A percentile compares a stretch with the other conserved stretches of the same genome.
Conservation (phyloP, 805 yeast species). For the Lipomyces spencermartinsiae region DNA sequence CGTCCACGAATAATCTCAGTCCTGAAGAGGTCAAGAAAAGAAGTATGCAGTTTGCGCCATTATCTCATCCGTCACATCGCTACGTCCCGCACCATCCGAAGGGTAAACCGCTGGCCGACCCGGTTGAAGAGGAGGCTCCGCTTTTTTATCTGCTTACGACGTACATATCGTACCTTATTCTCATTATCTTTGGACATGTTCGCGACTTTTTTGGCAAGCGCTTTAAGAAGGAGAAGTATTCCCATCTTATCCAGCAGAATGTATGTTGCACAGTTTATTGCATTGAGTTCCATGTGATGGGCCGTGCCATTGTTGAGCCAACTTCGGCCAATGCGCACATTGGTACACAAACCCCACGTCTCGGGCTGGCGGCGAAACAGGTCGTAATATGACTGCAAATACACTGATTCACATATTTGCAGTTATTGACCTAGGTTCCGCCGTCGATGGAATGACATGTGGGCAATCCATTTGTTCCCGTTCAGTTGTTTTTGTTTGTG, state of each 20-base stretch:
- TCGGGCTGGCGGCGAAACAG: too few relatives aligned
- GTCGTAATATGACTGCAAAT: neutral
- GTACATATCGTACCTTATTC: slow-evolving; percentile 79
- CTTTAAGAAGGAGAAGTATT: slow-evolving; percentile 69
- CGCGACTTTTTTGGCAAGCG: slow-evolving; percentile 85
- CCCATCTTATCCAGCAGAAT: slow-evolving; percentile 72
- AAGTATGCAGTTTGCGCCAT: slow-evolving; percentile 34
- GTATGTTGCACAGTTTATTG: slow-evolving; percentile 16
- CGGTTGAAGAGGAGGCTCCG: slow-evolving; percentile 81
- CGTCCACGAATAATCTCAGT: slow-evolving; percentile 13
- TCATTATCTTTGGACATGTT: slow-evolving; percentile 87
- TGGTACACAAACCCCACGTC: too few relatives aligned
- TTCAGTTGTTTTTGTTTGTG: neutral
- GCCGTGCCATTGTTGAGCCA: neutral
- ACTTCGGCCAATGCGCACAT: neutral
- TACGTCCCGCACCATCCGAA: slow-evolving; percentile 31
- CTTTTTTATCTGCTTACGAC: slow-evolving; percentile 79
- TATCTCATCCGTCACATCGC: slow-evolving; percentile 33
- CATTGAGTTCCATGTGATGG: neutral
- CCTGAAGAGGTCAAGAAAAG: slow-evolving; percentile 22
- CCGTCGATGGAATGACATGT: neutral
- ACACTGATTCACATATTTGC: neutral
- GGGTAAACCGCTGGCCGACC: slow-evolving; percentile 46
- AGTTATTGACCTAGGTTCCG: neutral
- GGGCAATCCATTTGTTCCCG: neutral